Percentiles rank a stretch among this genome's conserved stretches.
Evolutionary conservation across 352 stramenopile species (phyloP).

Genomic region (Globisporangium polare): DNA sequence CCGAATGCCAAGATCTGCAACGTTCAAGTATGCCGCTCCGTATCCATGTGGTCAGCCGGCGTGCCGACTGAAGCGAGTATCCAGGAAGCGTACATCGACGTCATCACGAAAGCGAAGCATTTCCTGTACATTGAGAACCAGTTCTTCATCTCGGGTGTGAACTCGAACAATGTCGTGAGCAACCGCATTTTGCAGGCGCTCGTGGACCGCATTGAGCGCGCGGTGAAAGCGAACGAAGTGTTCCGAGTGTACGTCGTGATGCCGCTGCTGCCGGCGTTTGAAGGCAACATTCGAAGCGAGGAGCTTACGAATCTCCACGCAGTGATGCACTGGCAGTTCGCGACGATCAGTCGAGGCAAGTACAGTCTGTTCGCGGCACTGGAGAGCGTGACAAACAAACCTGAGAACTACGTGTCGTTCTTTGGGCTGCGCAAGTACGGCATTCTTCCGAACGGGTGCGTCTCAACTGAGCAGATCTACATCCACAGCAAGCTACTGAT

Average conservation of each 20-base stretch:
- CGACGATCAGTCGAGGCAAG: conserved; percentile 75
- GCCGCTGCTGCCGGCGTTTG: conserved; percentile 77
- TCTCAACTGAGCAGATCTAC: conserved; percentile 90
- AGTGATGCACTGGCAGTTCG: conserved; percentile 90
- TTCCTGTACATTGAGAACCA: conserved; percentile 94
- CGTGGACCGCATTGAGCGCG: conserved; percentile 76
- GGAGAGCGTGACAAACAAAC: conserved; percentile 50
- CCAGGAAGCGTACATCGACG: conserved; percentile 78
- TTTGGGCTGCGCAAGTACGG: conserved; percentile 83
- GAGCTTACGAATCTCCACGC: conserved; percentile 83
- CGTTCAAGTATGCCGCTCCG: conserved; percentile 78
- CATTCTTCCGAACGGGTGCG: conserved; percentile 71
- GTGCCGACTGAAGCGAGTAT: conserved; percentile 81
- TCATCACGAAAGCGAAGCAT: conserved; percentile 76
- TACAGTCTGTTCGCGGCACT: conserved; percentile 77
- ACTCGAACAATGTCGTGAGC: conserved; percentile 69
- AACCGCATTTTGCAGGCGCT: conserved; percentile 83
- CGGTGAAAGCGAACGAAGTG: conserved; percentile 60
- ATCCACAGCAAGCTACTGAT: conserved; percentile 91
- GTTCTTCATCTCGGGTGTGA: conserved; percentile 88
- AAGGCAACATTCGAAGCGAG: conserved; percentile 80
- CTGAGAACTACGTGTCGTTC: conserved; percentile 79
- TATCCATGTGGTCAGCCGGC: conserved; percentile 86
- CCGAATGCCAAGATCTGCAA: conserved; percentile 74
- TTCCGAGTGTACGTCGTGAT: conserved; percentile 87